Conservation (phyloP, 345 rosid genomes). For the Melastoma malabathricum region DNA sequence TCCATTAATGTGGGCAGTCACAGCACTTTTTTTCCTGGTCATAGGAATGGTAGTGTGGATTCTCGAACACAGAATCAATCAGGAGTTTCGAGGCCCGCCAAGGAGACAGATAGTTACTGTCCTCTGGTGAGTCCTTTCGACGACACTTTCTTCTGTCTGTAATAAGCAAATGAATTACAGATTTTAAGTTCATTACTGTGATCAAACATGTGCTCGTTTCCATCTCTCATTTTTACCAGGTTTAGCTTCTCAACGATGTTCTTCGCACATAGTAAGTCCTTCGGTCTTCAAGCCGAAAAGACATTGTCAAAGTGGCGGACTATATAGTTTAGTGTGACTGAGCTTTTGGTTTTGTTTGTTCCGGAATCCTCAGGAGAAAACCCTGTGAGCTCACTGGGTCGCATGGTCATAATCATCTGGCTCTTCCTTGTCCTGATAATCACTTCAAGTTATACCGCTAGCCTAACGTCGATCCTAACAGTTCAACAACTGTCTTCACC, state of each 20-base stretch:
- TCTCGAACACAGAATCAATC: slow-evolving; percentile 80
- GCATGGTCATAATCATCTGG: slow-evolving; percentile 71
- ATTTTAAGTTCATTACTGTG: background rate
- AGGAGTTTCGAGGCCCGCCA: slow-evolving; percentile 84
- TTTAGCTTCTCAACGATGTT: slow-evolving; percentile 84
- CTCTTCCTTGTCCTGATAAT: slow-evolving; percentile 77
- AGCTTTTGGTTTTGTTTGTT: background rate
- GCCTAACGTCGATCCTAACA: slow-evolving; percentile 84
- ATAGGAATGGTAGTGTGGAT: slow-evolving; percentile 83
- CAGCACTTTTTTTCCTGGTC: slow-evolving; percentile 49
- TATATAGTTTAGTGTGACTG: background rate
- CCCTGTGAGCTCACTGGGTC: slow-evolving; percentile 71
- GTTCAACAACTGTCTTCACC: slow-evolving; percentile 82
- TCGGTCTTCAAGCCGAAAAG: slow-evolving; percentile 1
- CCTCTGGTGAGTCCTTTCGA: slow-evolving; percentile 38
- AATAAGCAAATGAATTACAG: too few relatives aligned
- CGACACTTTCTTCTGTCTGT: too few relatives aligned
- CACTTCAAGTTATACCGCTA: slow-evolving; percentile 93
- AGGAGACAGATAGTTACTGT: slow-evolving; percentile 53
- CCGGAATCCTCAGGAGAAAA: slow-evolving; percentile 61
- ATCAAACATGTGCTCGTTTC: background rate
- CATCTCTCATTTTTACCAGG: slow-evolving; percentile 30
- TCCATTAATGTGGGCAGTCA: slow-evolving; percentile 71
- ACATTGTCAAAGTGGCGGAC: background rate
- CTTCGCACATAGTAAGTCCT: slow-evolving; percentile 70